phyloP scores from a whole-genome alignment of 1,284 basidiomycete species.

The Apiotrichum gracile region DNA sequence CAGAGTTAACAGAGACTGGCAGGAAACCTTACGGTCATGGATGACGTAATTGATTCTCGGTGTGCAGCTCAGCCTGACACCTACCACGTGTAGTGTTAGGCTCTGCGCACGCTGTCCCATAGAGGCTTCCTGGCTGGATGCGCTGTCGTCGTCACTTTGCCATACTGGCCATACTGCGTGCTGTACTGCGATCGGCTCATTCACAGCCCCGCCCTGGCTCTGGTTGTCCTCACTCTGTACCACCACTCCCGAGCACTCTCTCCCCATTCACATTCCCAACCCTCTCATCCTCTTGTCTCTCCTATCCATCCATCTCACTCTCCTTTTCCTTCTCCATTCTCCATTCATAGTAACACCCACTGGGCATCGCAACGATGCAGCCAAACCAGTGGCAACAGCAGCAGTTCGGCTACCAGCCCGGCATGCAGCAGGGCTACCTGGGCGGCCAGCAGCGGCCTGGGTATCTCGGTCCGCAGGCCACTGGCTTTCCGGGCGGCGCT shows the following conservation, averaged over 20 bases:
- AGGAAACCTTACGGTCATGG: no score
- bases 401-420: conserved; percentile 24
- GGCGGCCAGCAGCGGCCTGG: conserved; percentile 24
- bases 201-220: background rate
- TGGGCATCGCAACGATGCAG: conserved; percentile 14
- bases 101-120: no score
- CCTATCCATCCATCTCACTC: background rate
- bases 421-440: conserved; percentile 31
- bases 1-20: no score
- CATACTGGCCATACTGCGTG: no score
- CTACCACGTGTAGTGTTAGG: no score
- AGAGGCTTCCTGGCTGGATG: no score
- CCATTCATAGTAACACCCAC: background rate
- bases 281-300: background rate
- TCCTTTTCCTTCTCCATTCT: background rate
- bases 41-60: no score
- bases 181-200: no score
- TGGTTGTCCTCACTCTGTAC: background rate
- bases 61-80: no score
- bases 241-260: background rate
- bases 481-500: conserved; percentile 24
- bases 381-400: conserved; percentile 32
- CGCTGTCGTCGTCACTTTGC: no score
- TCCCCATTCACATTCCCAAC: background rate
- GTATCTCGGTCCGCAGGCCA: conserved; percentile 30